A percentile compares a stretch with the other conserved stretches of the same genome.
Evolutionary conservation across 148 eudicot genomes (phyloP).

Genomic region (Suaeda aralocaspica): DNA sequence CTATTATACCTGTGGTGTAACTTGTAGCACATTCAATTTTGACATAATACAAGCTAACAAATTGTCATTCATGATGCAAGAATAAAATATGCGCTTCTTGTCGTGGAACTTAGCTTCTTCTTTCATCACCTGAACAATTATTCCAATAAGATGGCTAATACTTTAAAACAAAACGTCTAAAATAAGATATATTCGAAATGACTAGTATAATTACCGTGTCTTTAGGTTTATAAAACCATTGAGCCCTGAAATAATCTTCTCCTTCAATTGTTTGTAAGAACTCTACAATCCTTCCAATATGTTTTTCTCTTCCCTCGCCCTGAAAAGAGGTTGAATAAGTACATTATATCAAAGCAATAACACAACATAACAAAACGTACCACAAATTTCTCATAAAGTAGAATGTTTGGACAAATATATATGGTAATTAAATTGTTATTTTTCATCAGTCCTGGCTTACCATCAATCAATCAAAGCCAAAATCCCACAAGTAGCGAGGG

Average conservation of each 20-base stretch:
- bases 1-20: conserved; percentile 47
- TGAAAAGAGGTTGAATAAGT: conserved; percentile 31
- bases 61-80: conserved; percentile 76
- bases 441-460: no score
- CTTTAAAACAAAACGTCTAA: conserved; percentile 8
- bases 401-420: conserved; percentile 1
- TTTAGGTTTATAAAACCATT: conserved; percentile 92
- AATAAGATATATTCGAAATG: conserved; percentile 3
- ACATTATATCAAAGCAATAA: no score
- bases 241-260: conserved; percentile 80
- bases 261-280: conserved; percentile 67
- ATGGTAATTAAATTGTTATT: no score
- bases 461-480: no score
- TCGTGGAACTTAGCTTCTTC: conserved; percentile 63
- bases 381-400: not conserved
- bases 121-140: conserved; percentile 64
- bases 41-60: conserved; percentile 70
- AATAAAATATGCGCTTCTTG: conserved; percentile 74
- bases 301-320: conserved; percentile 68
- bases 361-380: no score
- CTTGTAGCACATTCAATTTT: conserved; percentile 57
- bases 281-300: conserved; percentile 75
- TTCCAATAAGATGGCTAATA: not conserved
- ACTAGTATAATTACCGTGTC: conserved; percentile 58
- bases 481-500: no score